Base-by-base conservation (phyloP, 2,329 filamentous ascomycete genomes). In the Monascus ruber region DNA sequence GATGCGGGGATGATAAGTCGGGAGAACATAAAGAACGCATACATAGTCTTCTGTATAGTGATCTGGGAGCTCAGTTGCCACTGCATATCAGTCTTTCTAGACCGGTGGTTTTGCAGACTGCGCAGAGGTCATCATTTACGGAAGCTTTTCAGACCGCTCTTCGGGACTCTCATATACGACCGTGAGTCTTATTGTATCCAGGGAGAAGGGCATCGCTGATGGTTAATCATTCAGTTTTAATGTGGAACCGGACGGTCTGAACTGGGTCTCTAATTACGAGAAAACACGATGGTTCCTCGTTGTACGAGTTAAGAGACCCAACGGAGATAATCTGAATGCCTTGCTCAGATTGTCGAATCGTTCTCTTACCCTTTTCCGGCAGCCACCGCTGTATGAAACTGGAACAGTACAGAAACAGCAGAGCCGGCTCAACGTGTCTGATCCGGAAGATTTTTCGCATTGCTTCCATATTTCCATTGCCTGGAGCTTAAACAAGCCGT, bases 71-170 rank as follows among this genome's bases (percentile, higher is more conserved):
- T 5, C 79, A 83, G 4, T 68, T 85, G 36, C 89, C 89, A 3
- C 71, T 98, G 35, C 91, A 98, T 62, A 79, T 98, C 53, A 94
- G 87, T 49, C 73, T 98, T 5, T 96, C 91, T 5, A 74, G 85
- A 5, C 83, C 91, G 0, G 67, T 96, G 37, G 73, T 79, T 8
- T 75, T 98, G 27, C 68, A 70, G 35, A 87, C 84, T 0, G 71
- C 79, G n/a, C 72, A 81, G 46, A 85, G 85, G 48, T 76, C 81
- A 26, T 50, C 47, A 0, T 95, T 94, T 54, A 65, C 83, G 4
- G 62, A 72, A 4, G 60, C 62, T 0, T 58, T 94, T 4, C 58
- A 64, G 29, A 55, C 59, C 1, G 51, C 62, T 6, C 48, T 82
- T 40, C 42, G 59, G 36, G 42, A 54, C 3, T 66, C 66, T 33